These are phyloP conservation scores for Cladosporium halotolerans DNA, from an alignment of 2,329 filamentous ascomycete species.

Conservation along the genomic window DNA sequence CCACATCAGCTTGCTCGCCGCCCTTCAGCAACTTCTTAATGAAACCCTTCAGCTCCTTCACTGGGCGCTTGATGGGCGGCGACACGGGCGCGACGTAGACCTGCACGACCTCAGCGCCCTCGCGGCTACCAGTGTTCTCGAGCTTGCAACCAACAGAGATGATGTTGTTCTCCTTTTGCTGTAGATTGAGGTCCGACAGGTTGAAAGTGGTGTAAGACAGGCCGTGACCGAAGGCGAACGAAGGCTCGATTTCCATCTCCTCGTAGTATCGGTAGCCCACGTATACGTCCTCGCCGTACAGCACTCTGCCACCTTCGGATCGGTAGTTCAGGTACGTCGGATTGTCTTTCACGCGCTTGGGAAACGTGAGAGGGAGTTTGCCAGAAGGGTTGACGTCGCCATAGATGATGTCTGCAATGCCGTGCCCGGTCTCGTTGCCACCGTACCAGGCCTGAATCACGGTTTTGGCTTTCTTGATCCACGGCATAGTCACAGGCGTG, in stretches of 20 bases:
- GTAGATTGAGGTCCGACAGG: slow-evolving; percentile 4
- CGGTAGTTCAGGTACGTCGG: slow-evolving; percentile 69
- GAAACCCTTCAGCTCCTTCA: slow-evolving; percentile 66
- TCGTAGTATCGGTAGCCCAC: slow-evolving; percentile 12
- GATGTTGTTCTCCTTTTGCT: background rate
- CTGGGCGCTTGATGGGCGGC: slow-evolving; percentile 57
- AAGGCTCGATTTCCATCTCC: slow-evolving; percentile 8
- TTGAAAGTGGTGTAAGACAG: slow-evolving; percentile 9
- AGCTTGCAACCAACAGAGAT: slow-evolving; percentile 46
- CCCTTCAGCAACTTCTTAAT: slow-evolving; percentile 55
- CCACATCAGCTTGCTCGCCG: slow-evolving; percentile 53
- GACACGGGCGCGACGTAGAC: slow-evolving; percentile 59
- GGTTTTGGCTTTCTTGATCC: slow-evolving; percentile 54
- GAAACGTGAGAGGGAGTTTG: slow-evolving; percentile 10
- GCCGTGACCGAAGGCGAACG: slow-evolving; percentile 7
- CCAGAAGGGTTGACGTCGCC: slow-evolving; percentile 8
- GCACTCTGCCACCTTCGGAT: background rate
- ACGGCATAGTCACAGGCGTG: slow-evolving; percentile 67
- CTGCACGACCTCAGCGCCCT: slow-evolving; percentile 61
- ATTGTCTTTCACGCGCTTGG: slow-evolving; percentile 37
- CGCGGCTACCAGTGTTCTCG: slow-evolving; percentile 50
- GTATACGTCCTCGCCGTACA: slow-evolving; percentile 12
- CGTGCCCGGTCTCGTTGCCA: slow-evolving; percentile 9
- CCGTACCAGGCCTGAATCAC: slow-evolving; percentile 51
- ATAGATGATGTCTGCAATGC: slow-evolving; percentile 10